Evolutionary conservation across 2,329 filamentous ascomycete species (phyloP), one percentile per base, ranked within the genome.

Genomic region (Verticillium isaacii): DNA sequence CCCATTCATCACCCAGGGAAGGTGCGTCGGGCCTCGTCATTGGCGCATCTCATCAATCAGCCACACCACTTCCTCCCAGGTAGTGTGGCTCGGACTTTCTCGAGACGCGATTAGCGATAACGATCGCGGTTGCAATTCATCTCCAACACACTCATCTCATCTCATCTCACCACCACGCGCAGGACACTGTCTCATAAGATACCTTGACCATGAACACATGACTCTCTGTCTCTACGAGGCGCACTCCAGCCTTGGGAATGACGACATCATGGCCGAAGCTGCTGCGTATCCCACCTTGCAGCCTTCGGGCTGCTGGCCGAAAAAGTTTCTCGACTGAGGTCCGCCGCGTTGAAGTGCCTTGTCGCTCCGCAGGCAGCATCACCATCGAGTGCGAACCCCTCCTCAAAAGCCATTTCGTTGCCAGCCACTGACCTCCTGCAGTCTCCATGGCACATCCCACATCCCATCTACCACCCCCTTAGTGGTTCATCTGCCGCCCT

Each of bases 401-500:
- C 32, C 41, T 19, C 12, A n/a, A 32, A n/a, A 9, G 14, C 29
- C 15, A 3, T 15, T 25, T 41, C 34, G 9, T 59, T 17, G 9
- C 56, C 52, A 36, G 15, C 25, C 17, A 45, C 70, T 72, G 23
- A 73, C 63, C 11, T 45, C 29, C 7, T 17, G 14, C 62, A 85
- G 83, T 67, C 74, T 87, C 56, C 76, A 84, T 67, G 83, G 86
- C 64, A 62, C 81, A 29, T 60, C 64, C 14, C 69, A 74, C 4
- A 68, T 78, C 19, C 67, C 71, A 12, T 70, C 75, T 0, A 68
- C 72, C 14, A 70, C 74, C 1, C 80, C 85, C 1, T 69, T 89
- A 52, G 69, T 87, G 15, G 72, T 89, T 52, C 82, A 87, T 69
- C 72, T 89, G 0, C 86, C 86, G 6, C 76, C 83, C 0, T 78